Percentiles rank a stretch among this genome's conserved stretches.
Conservation (phyloP, 176 grass and related monocot genomes). For the Pontederia paniculata region DNA sequence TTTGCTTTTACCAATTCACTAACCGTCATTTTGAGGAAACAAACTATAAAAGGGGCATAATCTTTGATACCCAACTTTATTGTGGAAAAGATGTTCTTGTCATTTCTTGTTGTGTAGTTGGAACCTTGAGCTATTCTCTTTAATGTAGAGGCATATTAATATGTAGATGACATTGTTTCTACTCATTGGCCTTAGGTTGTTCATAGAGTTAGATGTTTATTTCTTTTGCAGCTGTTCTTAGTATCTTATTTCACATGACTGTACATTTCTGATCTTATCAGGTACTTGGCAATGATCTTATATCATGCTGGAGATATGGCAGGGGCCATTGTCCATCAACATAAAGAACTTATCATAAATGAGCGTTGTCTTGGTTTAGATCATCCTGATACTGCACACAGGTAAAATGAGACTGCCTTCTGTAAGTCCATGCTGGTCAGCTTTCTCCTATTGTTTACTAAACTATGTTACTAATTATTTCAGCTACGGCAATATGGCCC, state of each 20-base stretch:
- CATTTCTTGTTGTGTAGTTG: too few relatives aligned
- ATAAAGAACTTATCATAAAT: slow-evolving; percentile 96
- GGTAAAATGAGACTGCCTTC: slow-evolving; percentile 23
- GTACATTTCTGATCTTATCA: slow-evolving; percentile 18
- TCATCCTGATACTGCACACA: slow-evolving; percentile 98
- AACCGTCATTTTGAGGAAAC: too few relatives aligned
- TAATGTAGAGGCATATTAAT: too few relatives aligned
- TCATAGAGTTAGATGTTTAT: background rate
- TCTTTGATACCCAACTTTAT: too few relatives aligned
- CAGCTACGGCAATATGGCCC: slow-evolving; percentile 99
- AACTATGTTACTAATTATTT: slow-evolving; percentile 10
- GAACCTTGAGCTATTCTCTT: too few relatives aligned
- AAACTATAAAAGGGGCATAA: too few relatives aligned
- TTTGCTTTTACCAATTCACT: too few relatives aligned
- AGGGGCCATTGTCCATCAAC: slow-evolving; percentile 94
- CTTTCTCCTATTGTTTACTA: background rate
- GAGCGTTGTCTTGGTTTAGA: slow-evolving; percentile 92
- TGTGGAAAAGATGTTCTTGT: too few relatives aligned
- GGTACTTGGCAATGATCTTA: slow-evolving; percentile 91
- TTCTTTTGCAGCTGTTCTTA: background rate
- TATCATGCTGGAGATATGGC: slow-evolving; percentile 87
- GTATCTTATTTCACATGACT: slow-evolving; percentile 6
- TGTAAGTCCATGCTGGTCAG: background rate
- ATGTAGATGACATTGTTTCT: too few relatives aligned
- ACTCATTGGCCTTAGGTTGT: too few relatives aligned